Conservation (phyloP, 2,329 filamentous ascomycete species). For the Cryphonectria radicalis region DNA sequence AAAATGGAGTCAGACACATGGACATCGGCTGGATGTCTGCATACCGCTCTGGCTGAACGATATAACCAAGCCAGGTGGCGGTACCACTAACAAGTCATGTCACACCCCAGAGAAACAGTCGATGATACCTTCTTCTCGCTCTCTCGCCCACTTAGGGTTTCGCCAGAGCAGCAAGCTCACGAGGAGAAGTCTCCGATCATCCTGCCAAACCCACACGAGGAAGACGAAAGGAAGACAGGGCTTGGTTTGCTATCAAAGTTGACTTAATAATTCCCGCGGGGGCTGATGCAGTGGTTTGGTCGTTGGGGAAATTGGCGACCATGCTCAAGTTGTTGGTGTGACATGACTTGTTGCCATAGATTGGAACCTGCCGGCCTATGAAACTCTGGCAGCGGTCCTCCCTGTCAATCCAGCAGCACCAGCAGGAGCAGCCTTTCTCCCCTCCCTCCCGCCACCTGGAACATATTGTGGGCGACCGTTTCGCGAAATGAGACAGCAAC, state of each 20-base stretch:
- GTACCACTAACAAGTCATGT: neutral
- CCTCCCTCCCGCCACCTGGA: neutral
- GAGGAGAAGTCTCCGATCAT: neutral
- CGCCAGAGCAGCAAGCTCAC: neutral
- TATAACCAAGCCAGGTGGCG: neutral
- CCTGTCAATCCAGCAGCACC: neutral
- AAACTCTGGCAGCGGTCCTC: neutral
- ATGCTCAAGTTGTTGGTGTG: neutral
- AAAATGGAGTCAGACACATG: slow-evolving; percentile 5
- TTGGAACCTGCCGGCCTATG: slow-evolving; percentile 1
- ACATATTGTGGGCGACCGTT: neutral
- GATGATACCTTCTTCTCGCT: too few species aligned
- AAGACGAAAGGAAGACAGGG: neutral
- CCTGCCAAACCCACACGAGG: neutral
- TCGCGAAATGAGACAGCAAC: slow-evolving; percentile 5
- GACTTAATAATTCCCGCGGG: neutral
- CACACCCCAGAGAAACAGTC: neutral
- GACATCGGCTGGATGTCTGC: slow-evolving; percentile 6
- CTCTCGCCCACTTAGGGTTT: neutral
- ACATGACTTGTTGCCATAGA: neutral
- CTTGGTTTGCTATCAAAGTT: neutral
- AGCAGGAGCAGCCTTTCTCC: neutral
- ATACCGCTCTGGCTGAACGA: neutral
- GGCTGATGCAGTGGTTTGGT: neutral
- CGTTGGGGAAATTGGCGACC: neutral